Base-by-base conservation (phyloP, 2,329 filamentous ascomycete genomes). In the Ophidiomyces ophidiicola region DNA sequence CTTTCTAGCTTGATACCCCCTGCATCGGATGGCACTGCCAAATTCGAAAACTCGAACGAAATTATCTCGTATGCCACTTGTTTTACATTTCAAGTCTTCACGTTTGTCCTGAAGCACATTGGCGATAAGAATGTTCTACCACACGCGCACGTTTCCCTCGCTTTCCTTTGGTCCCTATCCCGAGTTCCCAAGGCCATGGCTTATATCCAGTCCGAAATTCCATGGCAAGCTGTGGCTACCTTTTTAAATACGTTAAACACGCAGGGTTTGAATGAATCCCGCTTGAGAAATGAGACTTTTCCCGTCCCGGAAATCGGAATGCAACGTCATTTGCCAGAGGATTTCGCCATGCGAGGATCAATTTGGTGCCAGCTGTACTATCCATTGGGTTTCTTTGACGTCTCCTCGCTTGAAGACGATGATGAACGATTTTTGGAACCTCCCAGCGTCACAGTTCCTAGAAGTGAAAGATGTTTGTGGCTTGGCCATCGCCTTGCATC, bases 331-430 rank as follows among this genome's bases (percentile, higher is more conserved):
- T 49, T 78, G 1, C 67, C 71, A 0, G 75, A 79, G 46, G 75
- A 79, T 45, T 76, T 71, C 45, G 50, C 67, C 1, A 67, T 77
- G 5, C 64, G 72, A 17, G 75, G 74, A 1, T 61, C 71, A 41
- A 52, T 70, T 17, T 75, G 70, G 67, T 67, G 64, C 36, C 60
- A 68, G 43, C 30, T 49, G 0, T 67, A 64, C 38, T 72, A 69
- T 43, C 68, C 69, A 0, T 44, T 60, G 1, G 54, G 58, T 3
- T 76, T 72, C 58, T 77, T 78, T 46, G 45, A 56, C 2, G 57
- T 59, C 14, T 58, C 61, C 1, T 60, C 32, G 14, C 33, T 65
- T 34, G 58, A 63, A 25, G 71, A 75, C 42, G 71, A 76, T 32
- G 69, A 75, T 32, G 70, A 72, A 41, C 60, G 72, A 3, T 58